Evolutionary conservation across 495 filamentous ascomycete species (phyloP), one percentile per base, ranked within the genome.

Genomic region (Hypoxylon fragiforme): DNA sequence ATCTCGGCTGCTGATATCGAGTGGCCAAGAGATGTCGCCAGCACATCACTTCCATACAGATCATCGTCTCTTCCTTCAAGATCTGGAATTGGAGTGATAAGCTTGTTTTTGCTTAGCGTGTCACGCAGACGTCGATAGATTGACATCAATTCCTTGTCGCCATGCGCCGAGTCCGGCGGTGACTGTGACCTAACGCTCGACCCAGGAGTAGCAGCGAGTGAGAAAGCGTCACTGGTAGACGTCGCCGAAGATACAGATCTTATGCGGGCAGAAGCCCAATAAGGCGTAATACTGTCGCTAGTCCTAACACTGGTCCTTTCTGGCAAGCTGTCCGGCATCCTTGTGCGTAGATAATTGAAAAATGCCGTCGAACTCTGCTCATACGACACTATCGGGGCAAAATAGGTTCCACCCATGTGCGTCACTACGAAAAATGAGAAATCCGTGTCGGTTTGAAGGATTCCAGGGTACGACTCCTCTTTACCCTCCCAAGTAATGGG

Each of bases 401-500:
- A 70, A 37, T 67, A 64, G 7, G 64, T 66, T 4, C 67, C 70
- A 26, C 66, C 66, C 59, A 71, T 59, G 36, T 73, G 65, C 14
- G 71, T 70, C 38, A 72, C 67, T 13, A 90, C 64, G 78, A 85
- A 95, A 5, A 82, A 72, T 12, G 84, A 78, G 63, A 96, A 94
- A 6, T 77, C 67, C 0, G 58, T 70, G 3, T 80, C 63, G 1
- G 82, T 64, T 20, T 81, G 76, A 39, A 96, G 56, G 3, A 82
- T 76, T 2, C 86, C 87, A 0, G 89, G 86, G 57, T 89, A 88
- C 1, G 81, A 77, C 63, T 94, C 89, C 54, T 92, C 87, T 66
- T 97, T 90, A 16, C 86, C 87, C 60, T 90, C 91, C 95, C 95
- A 99, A 24, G 94, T 88, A 40, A 97, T 91, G 1, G 95, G 95